Evolutionary conservation across 2,329 filamentous ascomycete species (phyloP).

Genomic region (Herpotrichia juniperi): DNA sequence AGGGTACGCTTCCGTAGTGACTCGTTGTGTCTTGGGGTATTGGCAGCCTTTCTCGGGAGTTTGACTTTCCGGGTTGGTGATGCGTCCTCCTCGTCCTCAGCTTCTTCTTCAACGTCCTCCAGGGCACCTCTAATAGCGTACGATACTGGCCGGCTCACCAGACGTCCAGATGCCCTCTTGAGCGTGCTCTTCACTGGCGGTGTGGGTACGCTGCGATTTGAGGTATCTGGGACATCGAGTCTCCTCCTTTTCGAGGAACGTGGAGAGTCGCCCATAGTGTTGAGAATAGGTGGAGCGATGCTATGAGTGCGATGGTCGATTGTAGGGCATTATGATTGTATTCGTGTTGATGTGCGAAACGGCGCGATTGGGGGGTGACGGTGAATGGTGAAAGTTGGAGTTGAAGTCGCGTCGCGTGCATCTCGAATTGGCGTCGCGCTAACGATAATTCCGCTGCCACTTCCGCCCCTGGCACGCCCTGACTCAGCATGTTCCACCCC

Average conservation of each 20-base stretch:
- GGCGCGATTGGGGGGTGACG: background rate
- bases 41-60: constrained; percentile 13
- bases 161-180: constrained; percentile 27
- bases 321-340: background rate
- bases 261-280: constrained; percentile 40
- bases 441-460: constrained; percentile 1
- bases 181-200: constrained; percentile 25
- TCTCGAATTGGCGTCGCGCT: constrained; percentile 4
- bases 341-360: background rate
- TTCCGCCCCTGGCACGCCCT: background rate
- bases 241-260: constrained; percentile 45
- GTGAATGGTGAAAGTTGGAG: background rate
- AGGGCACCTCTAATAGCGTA: constrained; percentile 15
- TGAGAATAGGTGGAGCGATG: background rate
- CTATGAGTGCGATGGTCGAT: background rate
- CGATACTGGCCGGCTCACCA: constrained; percentile 19
- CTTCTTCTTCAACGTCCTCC: constrained; percentile 9
- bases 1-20: constrained; percentile 8
- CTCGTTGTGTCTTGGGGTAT: constrained; percentile 9
- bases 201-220: constrained; percentile 27
- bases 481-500: background rate
- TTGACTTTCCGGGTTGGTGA: constrained; percentile 11
- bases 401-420: background rate
- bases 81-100: constrained; percentile 6
- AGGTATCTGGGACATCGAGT: constrained; percentile 37